Percentiles rank a stretch among this genome's conserved stretches.
Conservation (phyloP, 306 rosid genomes). For the Vachellia pachyceras region DNA sequence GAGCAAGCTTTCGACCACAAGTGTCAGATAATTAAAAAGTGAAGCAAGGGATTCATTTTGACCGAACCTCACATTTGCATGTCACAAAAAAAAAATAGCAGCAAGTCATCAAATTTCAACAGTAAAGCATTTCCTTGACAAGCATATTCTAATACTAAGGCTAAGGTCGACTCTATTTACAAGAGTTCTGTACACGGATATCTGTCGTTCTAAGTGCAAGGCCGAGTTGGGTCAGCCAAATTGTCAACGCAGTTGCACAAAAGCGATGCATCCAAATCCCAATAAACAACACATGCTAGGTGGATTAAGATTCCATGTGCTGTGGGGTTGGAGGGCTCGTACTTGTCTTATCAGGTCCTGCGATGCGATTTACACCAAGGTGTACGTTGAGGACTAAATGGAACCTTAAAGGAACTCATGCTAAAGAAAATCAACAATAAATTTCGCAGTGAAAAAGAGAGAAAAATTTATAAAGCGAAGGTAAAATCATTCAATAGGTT, state of each 20-base stretch:
- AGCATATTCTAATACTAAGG: neutral
- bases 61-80: neutral
- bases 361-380: conserved; percentile 44
- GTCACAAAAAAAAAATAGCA: neutral
- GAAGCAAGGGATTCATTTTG: neutral
- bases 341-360: conserved; percentile 85
- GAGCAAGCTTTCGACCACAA: neutral
- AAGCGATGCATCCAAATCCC: conserved; percentile 8
- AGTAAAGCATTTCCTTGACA: neutral
- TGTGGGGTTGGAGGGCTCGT: conserved; percentile 90
- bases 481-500: neutral
- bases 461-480: neutral
- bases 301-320: conserved; percentile 66
- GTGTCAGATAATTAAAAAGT: neutral
- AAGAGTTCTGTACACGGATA: conserved; percentile 5
- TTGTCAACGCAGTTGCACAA: neutral
- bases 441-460: neutral
- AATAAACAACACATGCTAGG: conserved; percentile 6
- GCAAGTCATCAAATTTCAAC: neutral
- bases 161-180: neutral
- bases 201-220: neutral
- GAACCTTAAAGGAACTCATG: neutral
- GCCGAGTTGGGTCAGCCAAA: neutral
- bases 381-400: neutral
- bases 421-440: conserved; percentile 21